phyloP scores from a whole-genome alignment of 1,139 yeast species.

The Lodderomyces theae region DNA sequence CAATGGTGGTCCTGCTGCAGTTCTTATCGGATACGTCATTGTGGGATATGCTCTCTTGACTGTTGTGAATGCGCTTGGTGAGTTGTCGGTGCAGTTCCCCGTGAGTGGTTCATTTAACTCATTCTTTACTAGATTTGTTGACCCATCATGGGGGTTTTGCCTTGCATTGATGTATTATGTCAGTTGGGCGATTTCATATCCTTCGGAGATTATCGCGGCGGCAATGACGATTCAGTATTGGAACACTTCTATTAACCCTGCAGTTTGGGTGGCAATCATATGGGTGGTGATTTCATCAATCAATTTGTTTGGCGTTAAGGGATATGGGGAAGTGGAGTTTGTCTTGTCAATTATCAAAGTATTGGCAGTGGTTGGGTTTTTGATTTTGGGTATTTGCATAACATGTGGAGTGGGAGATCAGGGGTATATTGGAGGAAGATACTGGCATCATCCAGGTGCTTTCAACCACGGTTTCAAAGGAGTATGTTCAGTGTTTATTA shows the following conservation, averaged over 20 bases:
- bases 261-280: slow-evolving; percentile 45
- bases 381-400: slow-evolving; percentile 38
- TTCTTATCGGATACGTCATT: slow-evolving; percentile 49
- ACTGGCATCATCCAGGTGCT: slow-evolving; percentile 47
- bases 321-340: slow-evolving; percentile 48
- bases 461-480: slow-evolving; percentile 70
- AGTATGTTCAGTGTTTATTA: slow-evolving; percentile 75
- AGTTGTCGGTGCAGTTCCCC: slow-evolving; percentile 59
- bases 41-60: slow-evolving; percentile 46
- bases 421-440: slow-evolving; percentile 40
- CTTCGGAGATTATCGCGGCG: slow-evolving; percentile 45
- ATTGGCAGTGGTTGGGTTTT: slow-evolving; percentile 42
- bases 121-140: slow-evolving; percentile 56
- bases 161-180: slow-evolving; percentile 41
- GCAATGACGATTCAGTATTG: slow-evolving; percentile 43
- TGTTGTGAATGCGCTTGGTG: slow-evolving; percentile 60
- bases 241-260: slow-evolving; percentile 36
- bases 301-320: slow-evolving; percentile 44
- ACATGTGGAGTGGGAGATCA: slow-evolving; percentile 44
- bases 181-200: slow-evolving; percentile 45
- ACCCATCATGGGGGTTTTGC: slow-evolving; percentile 61
- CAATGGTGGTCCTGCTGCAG: slow-evolving; percentile 68
- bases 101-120: slow-evolving; percentile 61
- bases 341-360: slow-evolving; percentile 41
- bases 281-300: slow-evolving; percentile 35